Evolutionary conservation across 345 rosid genomes (phyloP).

Genomic region (Lumnitzera littorea): DNA sequence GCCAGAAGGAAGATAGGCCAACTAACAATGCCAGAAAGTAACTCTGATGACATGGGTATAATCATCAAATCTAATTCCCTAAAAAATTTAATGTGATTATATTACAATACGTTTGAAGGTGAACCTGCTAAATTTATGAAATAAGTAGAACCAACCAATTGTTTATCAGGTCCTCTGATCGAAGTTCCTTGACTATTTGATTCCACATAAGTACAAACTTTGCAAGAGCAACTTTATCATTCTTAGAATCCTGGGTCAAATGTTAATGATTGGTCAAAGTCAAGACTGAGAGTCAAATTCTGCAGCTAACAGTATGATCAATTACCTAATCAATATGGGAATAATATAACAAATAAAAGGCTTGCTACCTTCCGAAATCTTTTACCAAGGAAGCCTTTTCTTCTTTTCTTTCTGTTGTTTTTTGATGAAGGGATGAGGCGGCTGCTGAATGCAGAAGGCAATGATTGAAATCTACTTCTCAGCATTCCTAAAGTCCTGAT

Average conservation of each 20-base stretch:
- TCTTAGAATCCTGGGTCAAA: slow-evolving; percentile 32
- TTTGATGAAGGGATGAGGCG: slow-evolving; percentile 53
- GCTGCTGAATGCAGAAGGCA: slow-evolving; percentile 77
- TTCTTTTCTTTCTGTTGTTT: slow-evolving; percentile 35
- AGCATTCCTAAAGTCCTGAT: slow-evolving; percentile 95
- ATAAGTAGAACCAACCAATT: slow-evolving; percentile 39
- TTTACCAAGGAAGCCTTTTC: slow-evolving; percentile 30
- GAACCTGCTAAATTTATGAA: slow-evolving; percentile 3
- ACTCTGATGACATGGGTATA: slow-evolving; percentile 64
- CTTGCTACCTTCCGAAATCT: slow-evolving; percentile 50
- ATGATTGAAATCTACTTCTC: slow-evolving; percentile 81
- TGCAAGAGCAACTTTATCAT: slow-evolving; percentile 43
- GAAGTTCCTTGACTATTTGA: slow-evolving; percentile 67
- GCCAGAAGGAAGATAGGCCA: slow-evolving; percentile 98
- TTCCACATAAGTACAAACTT: slow-evolving; percentile 93
- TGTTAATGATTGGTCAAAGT: too few relatives aligned
- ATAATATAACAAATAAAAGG: not conserved
- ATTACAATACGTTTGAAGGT: slow-evolving; percentile 5
- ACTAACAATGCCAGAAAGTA: slow-evolving; percentile 51
- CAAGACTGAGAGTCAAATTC: too few relatives aligned
- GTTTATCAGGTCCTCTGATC: slow-evolving; percentile 89
- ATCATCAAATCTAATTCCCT: slow-evolving; percentile 93
- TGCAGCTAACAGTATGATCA: not conserved
- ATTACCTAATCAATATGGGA: not conserved
- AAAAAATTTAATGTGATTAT: slow-evolving; percentile 1